Evolutionary conservation across 2,329 filamentous ascomycete genomes (phyloP).

Genomic region (Chlorencoelia australis): DNA sequence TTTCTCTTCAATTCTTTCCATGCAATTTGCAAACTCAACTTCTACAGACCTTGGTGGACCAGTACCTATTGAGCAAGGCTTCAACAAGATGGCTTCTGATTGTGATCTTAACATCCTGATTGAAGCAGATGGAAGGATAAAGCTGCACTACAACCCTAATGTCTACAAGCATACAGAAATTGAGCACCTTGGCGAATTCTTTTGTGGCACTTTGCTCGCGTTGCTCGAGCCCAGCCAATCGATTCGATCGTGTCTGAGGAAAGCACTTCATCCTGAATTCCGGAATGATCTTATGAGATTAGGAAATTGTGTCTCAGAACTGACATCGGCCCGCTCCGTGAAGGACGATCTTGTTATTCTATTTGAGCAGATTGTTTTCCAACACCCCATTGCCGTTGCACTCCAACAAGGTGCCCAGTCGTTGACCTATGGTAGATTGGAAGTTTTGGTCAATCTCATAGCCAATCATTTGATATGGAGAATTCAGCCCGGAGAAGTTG

Average conservation of each 20-base stretch:
- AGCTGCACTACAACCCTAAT: no score
- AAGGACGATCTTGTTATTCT: slow-evolving; percentile 6
- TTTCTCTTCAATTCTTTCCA: slow-evolving; percentile 3
- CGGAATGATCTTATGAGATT: neutral
- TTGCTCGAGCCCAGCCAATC: neutral
- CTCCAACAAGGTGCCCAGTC: neutral
- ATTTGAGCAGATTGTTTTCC: neutral
- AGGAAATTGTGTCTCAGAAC: slow-evolving; percentile 3
- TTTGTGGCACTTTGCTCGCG: slow-evolving; percentile 1
- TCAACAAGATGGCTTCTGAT: slow-evolving; percentile 1
- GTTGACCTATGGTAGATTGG: slow-evolving; percentile 2
- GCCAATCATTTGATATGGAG: neutral
- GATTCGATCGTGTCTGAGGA: neutral
- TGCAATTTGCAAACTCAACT: slow-evolving; percentile 1
- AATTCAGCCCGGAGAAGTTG: slow-evolving; percentile 30
- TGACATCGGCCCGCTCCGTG: slow-evolving; percentile 1
- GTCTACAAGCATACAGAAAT: no score
- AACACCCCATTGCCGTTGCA: neutral
- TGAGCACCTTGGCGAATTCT: neutral
- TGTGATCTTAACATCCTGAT: slow-evolving; percentile 3
- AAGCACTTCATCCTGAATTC: neutral
- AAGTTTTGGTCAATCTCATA: neutral
- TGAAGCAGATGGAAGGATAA: slow-evolving; percentile 1
- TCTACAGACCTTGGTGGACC: neutral
- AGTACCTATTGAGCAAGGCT: slow-evolving; percentile 1